These are phyloP conservation scores for Geosmithia flava DNA, from an alignment of 2,329 filamentous ascomycete genomes.

Conservation along the genomic window DNA sequence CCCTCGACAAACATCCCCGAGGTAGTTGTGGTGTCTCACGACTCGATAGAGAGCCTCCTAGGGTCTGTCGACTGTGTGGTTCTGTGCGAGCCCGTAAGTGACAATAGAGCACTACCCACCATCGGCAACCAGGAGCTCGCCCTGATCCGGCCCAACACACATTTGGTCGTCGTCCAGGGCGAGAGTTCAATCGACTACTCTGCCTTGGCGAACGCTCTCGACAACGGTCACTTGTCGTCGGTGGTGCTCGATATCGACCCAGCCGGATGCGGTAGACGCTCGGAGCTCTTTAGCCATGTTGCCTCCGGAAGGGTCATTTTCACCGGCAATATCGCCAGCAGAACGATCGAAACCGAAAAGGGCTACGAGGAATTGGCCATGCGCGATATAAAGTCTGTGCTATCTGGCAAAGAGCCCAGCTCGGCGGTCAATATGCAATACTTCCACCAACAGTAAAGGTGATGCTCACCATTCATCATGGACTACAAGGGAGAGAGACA, in stretches of 20 bases:
- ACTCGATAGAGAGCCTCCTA: slow-evolving; percentile 36
- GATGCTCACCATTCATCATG: background rate
- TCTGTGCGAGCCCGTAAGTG: slow-evolving; percentile 38
- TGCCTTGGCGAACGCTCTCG: slow-evolving; percentile 46
- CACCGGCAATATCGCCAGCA: slow-evolving; percentile 57
- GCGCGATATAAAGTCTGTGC: slow-evolving; percentile 48
- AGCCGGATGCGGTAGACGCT: slow-evolving; percentile 39
- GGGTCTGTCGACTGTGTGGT: slow-evolving; percentile 44
- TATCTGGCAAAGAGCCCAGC: slow-evolving; percentile 35
- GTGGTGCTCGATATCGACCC: slow-evolving; percentile 54
- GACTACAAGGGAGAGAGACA: too few relatives aligned
- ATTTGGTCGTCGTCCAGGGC: slow-evolving; percentile 55
- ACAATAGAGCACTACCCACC: slow-evolving; percentile 12
- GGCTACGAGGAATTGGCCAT: slow-evolving; percentile 56
- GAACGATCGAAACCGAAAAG: slow-evolving; percentile 52
- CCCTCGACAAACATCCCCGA: slow-evolving; percentile 22
- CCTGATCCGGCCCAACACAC: slow-evolving; percentile 39
- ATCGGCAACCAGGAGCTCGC: slow-evolving; percentile 34
- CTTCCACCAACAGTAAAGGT: background rate
- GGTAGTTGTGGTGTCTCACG: slow-evolving; percentile 24
- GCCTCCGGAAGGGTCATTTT: slow-evolving; percentile 20
- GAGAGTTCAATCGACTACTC: slow-evolving; percentile 54
- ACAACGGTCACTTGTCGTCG: slow-evolving; percentile 32
- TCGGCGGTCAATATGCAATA: slow-evolving; percentile 43
- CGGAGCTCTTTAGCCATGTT: slow-evolving; percentile 28